A percentile compares a stretch with the other conserved stretches of the same genome.
phyloP scores from a whole-genome alignment of 2,329 filamentous ascomycete species.

The Bipolaris oryzae region DNA sequence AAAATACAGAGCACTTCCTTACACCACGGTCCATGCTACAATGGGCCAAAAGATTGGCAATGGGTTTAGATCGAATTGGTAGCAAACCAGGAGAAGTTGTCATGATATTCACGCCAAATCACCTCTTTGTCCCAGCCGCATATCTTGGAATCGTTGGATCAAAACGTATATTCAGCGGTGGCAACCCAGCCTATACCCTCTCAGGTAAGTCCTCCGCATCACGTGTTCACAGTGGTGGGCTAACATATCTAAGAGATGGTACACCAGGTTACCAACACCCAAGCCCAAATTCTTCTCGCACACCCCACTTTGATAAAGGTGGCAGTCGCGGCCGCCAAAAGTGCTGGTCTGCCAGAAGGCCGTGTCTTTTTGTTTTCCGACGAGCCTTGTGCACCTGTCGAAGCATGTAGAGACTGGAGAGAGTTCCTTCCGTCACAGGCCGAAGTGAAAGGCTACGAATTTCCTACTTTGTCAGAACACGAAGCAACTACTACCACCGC shows the following conservation, averaged over 20 bases:
- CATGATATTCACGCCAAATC: slow-evolving; percentile 60
- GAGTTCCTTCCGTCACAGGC: slow-evolving; percentile 33
- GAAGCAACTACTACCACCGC: slow-evolving; percentile 43
- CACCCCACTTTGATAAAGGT: slow-evolving; percentile 39
- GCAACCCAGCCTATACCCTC: slow-evolving; percentile 60
- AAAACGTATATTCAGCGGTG: slow-evolving; percentile 60
- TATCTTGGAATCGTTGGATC: slow-evolving; percentile 60
- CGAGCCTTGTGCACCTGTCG: slow-evolving; percentile 24
- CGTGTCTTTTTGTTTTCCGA: slow-evolving; percentile 45
- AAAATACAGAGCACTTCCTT: slow-evolving; percentile 51
- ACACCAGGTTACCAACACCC: slow-evolving; percentile 44
- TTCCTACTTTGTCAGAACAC: slow-evolving; percentile 32
- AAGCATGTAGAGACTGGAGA: slow-evolving; percentile 43
- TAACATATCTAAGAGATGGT: slow-evolving; percentile 37
- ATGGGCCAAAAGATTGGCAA: slow-evolving; percentile 58
- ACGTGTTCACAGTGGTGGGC: background rate
- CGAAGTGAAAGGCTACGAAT: slow-evolving; percentile 37
- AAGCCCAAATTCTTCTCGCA: slow-evolving; percentile 40
- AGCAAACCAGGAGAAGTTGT: slow-evolving; percentile 57
- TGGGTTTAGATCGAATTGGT: slow-evolving; percentile 55
- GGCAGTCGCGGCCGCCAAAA: slow-evolving; percentile 37
- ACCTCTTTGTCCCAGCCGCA: slow-evolving; percentile 59
- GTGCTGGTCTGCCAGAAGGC: slow-evolving; percentile 36
- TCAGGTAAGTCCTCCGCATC: slow-evolving; percentile 46
- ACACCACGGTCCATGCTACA: slow-evolving; percentile 54